Base-by-base conservation (phyloP, 768 basidiomycete species). In the Podaxis sp. region DNA sequence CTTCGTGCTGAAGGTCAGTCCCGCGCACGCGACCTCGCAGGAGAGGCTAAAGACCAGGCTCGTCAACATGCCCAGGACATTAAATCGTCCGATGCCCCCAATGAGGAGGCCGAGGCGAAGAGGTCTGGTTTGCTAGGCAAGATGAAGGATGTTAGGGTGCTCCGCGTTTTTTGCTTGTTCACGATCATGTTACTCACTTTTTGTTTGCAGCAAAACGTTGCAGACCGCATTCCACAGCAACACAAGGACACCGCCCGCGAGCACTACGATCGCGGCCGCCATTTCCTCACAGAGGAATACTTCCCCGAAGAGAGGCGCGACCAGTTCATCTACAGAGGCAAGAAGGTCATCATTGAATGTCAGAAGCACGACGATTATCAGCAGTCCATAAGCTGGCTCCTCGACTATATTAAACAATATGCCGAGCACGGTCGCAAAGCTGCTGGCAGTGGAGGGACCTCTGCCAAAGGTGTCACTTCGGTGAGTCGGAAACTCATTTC, bases 291-390 rank as follows among this genome's bases (percentile, higher is more conserved):
- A 15, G 92, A 95, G 54, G 91, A 96, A 41, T 90, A 89, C 67
- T 95, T 97, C 81, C 95, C 96, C 0, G 81, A 90, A 67, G 95
- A 95, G 74, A 81, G 96, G 22, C 84, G 93, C 24, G 93, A 96
- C 58, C 93, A 93, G 70, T 97, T 94, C 74, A 91, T 98, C 70
- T 96, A 89, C 79, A 85, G 96, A 12, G 82, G 86, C 5, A 98
- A 98, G 82, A 98, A 97, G 86, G 89, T 90, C 40, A 85, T 97
- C 57, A 82, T 96, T 62, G 96, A 98, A 70, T 95, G 93, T 71
- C 95, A 97, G 75, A 88, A 89, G 70, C 94, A 96, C 75, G 82
- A 88, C 57, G 90, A 96, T 71, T 98, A 97, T 74, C 92, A 94
- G 67, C 86, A 87, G 62, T 84, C 87, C 6, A 79, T 94, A 52